Conservation (phyloP, 192 early-diverging fungal genomes). For the Gonapodya prolifera region DNA sequence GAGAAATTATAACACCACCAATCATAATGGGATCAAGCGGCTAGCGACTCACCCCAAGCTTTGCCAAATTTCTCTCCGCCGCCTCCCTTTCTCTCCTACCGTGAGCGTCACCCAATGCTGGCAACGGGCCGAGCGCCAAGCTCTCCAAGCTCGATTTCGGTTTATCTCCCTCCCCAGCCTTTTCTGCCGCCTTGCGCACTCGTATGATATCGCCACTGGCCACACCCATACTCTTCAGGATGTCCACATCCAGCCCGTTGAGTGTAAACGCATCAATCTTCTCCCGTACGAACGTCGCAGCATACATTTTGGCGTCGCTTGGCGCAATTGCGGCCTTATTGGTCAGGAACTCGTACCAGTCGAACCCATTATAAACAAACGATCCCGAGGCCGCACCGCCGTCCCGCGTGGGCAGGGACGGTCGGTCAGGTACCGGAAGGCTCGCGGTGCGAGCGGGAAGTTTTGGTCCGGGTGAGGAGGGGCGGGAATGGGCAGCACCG, state of each 20-base stretch:
- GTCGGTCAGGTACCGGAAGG: neutral
- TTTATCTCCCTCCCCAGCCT: neutral
- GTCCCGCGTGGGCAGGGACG: neutral
- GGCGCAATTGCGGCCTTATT: slow-evolving; percentile 53
- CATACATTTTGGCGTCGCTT: slow-evolving; percentile 66
- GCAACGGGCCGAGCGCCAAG: slow-evolving; percentile 36
- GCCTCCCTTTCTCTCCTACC: slow-evolving; percentile 20
- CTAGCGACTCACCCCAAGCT: slow-evolving; percentile 6
- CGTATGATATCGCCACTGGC: slow-evolving; percentile 74
- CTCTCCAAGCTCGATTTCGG: slow-evolving; percentile 12
- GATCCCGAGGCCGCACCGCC: slow-evolving; percentile 24
- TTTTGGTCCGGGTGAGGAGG: slow-evolving; percentile 13
- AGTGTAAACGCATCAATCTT: slow-evolving; percentile 72
- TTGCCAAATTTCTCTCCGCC: slow-evolving; percentile 19
- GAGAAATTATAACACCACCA: slow-evolving; percentile 14
- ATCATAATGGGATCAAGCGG: slow-evolving; percentile 18
- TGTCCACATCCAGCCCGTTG: slow-evolving; percentile 57
- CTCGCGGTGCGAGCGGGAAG: slow-evolving; percentile 13
- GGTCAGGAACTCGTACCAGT: slow-evolving; percentile 92
- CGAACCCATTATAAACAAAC: slow-evolving; percentile 58
- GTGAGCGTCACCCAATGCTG: slow-evolving; percentile 16
- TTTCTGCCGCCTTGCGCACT: slow-evolving; percentile 44
- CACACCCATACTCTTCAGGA: slow-evolving; percentile 64
- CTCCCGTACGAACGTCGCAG: slow-evolving; percentile 72
- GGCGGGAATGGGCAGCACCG: slow-evolving; percentile 10